A percentile compares a stretch with the other conserved stretches of the same genome.
phyloP scores from a whole-genome alignment of 306 rosid species.

The Acacia crassicarpa region DNA sequence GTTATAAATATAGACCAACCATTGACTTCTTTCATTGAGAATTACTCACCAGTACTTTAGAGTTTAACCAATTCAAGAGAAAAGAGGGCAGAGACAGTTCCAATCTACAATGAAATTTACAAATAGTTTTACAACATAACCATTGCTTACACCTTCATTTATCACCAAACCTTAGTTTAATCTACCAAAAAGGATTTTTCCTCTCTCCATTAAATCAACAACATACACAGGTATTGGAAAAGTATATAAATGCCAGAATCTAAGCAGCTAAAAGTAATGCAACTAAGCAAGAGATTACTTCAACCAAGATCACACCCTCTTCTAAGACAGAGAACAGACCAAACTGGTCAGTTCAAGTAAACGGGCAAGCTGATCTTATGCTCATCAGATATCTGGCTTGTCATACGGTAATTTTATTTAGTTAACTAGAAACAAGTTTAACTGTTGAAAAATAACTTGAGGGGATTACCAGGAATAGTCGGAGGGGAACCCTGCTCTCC shows the following conservation, averaged over 20 bases:
- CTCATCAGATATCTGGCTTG: background rate
- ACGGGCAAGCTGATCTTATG: background rate
- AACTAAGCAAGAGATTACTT: background rate
- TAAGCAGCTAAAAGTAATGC: background rate
- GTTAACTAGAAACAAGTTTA: background rate
- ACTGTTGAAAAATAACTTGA: background rate
- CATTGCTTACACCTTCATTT: background rate
- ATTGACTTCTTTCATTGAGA: background rate
- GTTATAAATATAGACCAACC: background rate
- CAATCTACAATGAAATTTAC: background rate
- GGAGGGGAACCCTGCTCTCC: conserved; percentile 95
- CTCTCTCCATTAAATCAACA: background rate
- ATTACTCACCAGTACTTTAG: too few species aligned
- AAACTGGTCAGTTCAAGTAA: background rate
- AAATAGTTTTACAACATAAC: background rate
- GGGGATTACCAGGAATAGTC: conserved; percentile 74
- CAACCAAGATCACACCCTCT: background rate
- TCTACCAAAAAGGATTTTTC: background rate
- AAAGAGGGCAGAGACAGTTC: background rate
- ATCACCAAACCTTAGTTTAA: background rate
- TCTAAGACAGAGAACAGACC: conserved; percentile 2
- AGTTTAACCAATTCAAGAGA: too few species aligned
- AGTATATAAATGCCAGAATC: background rate
- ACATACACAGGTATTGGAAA: background rate
- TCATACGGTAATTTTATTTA: background rate